phyloP scores from a whole-genome alignment of 768 basidiomycete genomes.

The Hygrocybe punicea region DNA sequence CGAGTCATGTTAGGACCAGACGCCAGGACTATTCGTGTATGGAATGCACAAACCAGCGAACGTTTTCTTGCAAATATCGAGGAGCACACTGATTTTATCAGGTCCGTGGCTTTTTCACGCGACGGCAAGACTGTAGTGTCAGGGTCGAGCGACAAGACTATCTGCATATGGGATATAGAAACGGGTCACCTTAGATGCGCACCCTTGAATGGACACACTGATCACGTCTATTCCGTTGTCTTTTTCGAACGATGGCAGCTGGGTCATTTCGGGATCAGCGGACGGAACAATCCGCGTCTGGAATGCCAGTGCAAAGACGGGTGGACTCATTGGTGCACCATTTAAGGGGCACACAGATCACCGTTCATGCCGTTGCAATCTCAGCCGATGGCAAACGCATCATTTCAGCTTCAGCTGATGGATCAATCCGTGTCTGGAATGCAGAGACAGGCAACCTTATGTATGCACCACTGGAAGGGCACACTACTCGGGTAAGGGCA shows the following conservation, averaged over 20 bases:
- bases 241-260: not conserved
- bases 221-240: not conserved
- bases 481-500: not conserved
- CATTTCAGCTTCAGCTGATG: too few species aligned
- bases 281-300: not conserved
- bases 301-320: not conserved
- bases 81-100: not conserved
- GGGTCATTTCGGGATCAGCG: too few species aligned
- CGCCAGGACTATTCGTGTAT: conserved; percentile 10
- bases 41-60: not conserved
- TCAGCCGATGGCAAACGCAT: too few species aligned
- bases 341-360: not conserved
- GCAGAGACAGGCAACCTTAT: too few species aligned
- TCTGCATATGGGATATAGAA: not conserved
- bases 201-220: not conserved
- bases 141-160: not conserved
- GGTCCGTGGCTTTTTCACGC: not conserved
- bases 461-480: not conserved
- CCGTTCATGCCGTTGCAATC: not conserved
- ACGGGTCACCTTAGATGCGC: not conserved
- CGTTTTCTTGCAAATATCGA: not conserved
- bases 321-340: not conserved
- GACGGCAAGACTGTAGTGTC: not conserved
- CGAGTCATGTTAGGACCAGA: conserved; percentile 22
- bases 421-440: too few species aligned